These are phyloP conservation scores for Trichoderma oligosporum DNA, from an alignment of 2,329 filamentous ascomycete species.

Conservation along the genomic window DNA sequence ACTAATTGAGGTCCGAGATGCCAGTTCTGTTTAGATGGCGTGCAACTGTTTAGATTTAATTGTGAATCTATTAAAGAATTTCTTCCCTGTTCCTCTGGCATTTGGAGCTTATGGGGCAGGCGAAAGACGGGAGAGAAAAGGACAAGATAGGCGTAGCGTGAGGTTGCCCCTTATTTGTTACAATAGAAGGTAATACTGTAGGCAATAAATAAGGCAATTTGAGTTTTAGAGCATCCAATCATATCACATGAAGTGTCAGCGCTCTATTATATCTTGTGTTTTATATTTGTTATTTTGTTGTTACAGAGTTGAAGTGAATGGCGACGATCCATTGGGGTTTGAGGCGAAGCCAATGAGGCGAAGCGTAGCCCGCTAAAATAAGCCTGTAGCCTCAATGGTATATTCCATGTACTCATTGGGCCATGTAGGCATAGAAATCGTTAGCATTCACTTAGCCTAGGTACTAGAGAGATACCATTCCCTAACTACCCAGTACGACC, in stretches of 20 bases:
- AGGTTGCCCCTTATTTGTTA: neutral
- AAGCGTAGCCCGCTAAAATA: neutral
- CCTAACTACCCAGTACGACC: neutral
- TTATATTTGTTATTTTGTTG: neutral
- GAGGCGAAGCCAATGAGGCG: conserved; percentile 1
- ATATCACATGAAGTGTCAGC: neutral
- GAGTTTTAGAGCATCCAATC: neutral
- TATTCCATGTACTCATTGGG: too few relatives aligned
- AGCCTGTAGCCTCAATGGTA: neutral
- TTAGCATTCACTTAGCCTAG: too few relatives aligned
- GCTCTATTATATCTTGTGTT: neutral
- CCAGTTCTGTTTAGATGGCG: conserved; percentile 2
- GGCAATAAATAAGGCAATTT: neutral
- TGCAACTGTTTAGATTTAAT: neutral
- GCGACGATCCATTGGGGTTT: too few relatives aligned
- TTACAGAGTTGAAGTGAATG: too few relatives aligned
- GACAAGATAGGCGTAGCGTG: neutral
- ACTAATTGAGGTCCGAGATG: neutral
- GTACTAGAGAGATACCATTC: neutral
- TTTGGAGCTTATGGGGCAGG: neutral
- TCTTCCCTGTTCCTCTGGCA: neutral
- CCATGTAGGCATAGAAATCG: too few relatives aligned
- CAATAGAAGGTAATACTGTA: neutral
- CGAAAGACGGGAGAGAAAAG: neutral
- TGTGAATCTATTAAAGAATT: neutral